Percentiles rank a stretch among this genome's conserved stretches.
Conservation (phyloP, 108 stramenopile genomes). For the Stephanodiscus minutulus region DNA sequence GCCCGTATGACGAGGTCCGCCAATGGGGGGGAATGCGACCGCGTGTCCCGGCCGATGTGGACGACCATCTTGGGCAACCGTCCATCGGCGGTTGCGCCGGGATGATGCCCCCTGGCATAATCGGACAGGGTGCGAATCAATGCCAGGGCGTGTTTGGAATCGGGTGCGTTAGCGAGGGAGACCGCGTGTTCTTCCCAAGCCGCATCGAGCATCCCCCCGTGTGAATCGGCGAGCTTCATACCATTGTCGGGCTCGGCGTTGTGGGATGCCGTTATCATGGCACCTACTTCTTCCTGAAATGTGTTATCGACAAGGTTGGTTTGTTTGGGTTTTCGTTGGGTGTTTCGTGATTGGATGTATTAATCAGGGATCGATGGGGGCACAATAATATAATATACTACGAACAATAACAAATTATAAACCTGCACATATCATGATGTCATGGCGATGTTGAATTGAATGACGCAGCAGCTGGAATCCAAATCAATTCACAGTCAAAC, state of each 20-base stretch:
- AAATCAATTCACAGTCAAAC: background rate
- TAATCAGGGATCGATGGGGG: too few species aligned
- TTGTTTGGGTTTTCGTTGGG: background rate
- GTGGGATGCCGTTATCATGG: conserved; percentile 99
- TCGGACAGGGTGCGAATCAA: conserved; percentile 29
- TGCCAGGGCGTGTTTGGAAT: conserved; percentile 34
- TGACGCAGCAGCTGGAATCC: background rate
- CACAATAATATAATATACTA: background rate
- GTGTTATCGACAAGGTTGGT: background rate
- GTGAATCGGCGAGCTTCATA: conserved; percentile 92
- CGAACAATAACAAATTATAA: background rate
- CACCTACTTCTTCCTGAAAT: conserved; percentile 59
- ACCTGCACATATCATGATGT: background rate
- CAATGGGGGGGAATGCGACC: conserved; percentile 79
- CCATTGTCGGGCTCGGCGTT: conserved; percentile 95
- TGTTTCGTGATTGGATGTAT: background rate
- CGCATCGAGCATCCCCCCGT: conserved; percentile 90
- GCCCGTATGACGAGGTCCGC: conserved; percentile 55
- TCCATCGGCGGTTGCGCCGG: background rate
- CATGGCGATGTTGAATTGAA: background rate
- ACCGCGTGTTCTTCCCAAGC: conserved; percentile 80
- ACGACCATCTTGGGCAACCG: conserved; percentile 55
- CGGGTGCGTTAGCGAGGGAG: conserved; percentile 64
- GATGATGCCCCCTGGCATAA: conserved; percentile 7
- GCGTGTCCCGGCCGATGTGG: conserved; percentile 89